Percentiles rank a stretch among this genome's conserved stretches.
Conservation (phyloP, 768 basidiomycete genomes). For the Coprinopsis cinerea region DNA sequence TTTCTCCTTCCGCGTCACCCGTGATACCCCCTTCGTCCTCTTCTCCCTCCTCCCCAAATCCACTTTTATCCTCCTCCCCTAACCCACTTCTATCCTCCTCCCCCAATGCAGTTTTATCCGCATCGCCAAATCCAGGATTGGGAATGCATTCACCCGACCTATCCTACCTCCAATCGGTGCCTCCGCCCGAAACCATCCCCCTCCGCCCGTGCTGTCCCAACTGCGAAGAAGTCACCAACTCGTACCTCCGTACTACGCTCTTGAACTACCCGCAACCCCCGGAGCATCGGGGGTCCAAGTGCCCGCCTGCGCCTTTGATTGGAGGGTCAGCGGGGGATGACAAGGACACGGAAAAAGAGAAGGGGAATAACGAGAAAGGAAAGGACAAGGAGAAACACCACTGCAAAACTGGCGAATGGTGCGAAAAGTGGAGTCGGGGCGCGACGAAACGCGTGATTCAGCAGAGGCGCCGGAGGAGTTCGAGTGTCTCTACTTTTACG, state of each 20-base stretch:
- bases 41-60: not conserved
- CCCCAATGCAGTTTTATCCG: not conserved
- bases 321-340: too few relatives aligned
- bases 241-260: not conserved
- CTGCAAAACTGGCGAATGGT: too few relatives aligned
- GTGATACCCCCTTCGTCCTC: too few relatives aligned
- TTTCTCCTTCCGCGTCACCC: too few relatives aligned
- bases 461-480: not conserved
- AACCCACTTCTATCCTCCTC: not conserved
- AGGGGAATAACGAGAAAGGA: too few relatives aligned
- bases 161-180: not conserved
- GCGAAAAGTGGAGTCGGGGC: not conserved
- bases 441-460: not conserved
- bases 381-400: too few relatives aligned
- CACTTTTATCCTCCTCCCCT: not conserved
- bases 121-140: too few relatives aligned
- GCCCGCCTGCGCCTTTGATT: too few relatives aligned
- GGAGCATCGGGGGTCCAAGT: too few relatives aligned
- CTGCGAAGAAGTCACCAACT: not conserved
- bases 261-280: too few relatives aligned
- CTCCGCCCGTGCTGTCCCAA: conserved; percentile 4
- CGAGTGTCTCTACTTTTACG: not conserved
- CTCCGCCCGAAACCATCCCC: not conserved
- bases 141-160: not conserved
- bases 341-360: too few relatives aligned